These are phyloP conservation scores for Oemleria cerasiformis DNA, from an alignment of 306 rosid species.

Conservation along the genomic window DNA sequence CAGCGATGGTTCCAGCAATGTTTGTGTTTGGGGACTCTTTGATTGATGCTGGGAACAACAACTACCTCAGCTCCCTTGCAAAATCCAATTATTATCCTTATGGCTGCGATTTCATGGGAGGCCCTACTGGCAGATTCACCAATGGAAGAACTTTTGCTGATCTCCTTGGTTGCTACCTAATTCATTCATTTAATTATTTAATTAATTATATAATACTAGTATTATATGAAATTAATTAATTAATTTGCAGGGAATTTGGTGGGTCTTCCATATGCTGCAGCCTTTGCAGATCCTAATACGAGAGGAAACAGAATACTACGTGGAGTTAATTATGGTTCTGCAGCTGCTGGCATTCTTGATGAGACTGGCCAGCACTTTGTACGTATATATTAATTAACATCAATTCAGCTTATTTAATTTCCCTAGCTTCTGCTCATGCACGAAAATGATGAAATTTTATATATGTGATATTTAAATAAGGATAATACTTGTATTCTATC, in stretches of 20 bases:
- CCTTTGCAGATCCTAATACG: constrained; percentile 55
- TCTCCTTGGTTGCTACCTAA: constrained; percentile 46
- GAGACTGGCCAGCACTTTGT: constrained; percentile 74
- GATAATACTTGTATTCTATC: no score
- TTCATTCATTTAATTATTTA: no score
- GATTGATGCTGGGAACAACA: constrained; percentile 86
- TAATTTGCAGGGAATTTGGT: constrained; percentile 48
- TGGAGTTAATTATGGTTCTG: constrained; percentile 88
- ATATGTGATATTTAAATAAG: no score
- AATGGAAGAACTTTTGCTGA: constrained; percentile 69
- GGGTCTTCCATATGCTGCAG: constrained; percentile 62
- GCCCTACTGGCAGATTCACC: constrained; percentile 78
- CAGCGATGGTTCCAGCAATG: constrained; percentile 59
- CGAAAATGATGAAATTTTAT: no score
- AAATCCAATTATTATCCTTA: constrained; percentile 70
- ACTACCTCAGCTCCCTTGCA: constrained; percentile 46
- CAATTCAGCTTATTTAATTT: no score
- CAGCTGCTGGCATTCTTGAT: constrained; percentile 71
- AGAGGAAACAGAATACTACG: constrained; percentile 37
- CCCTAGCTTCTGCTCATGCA: no score
- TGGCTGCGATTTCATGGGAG: constrained; percentile 57
- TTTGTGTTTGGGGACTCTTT: constrained; percentile 86
- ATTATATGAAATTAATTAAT: neutral
- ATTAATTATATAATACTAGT: no score
- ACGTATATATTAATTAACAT: neutral